Conservation (phyloP, 495 filamentous ascomycete genomes). For the Cudoniella acicularis region DNA sequence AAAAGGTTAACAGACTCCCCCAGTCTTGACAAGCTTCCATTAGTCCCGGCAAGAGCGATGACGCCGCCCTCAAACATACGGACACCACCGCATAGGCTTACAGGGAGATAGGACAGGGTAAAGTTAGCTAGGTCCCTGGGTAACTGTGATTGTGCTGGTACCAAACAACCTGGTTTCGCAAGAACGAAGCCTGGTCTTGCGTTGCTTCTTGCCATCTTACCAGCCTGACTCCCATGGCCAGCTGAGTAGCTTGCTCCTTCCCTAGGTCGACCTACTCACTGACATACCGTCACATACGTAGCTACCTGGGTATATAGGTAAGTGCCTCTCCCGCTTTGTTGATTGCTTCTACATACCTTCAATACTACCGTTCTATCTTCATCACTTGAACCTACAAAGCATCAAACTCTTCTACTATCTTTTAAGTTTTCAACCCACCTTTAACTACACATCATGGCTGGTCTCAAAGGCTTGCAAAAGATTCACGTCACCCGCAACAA, state of each 20-base stretch:
- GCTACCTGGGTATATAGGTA: slow-evolving; percentile 6
- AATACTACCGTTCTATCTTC: slow-evolving; percentile 4
- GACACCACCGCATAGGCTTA: background rate
- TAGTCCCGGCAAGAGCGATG: slow-evolving; percentile 3
- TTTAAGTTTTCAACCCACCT: background rate
- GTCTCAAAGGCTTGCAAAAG: slow-evolving; percentile 38
- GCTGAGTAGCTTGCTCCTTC: slow-evolving; percentile 1
- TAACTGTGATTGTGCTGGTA: background rate
- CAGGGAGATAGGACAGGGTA: too few relatives aligned
- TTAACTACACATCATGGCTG: slow-evolving; percentile 19
- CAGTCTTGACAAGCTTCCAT: slow-evolving; percentile 5
- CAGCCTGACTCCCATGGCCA: background rate
- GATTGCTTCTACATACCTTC: background rate
- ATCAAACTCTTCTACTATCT: slow-evolving; percentile 4
- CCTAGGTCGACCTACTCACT: background rate
- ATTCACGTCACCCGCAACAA: slow-evolving; percentile 56
- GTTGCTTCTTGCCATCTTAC: background rate
- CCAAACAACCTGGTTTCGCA: background rate
- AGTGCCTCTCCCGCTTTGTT: background rate
- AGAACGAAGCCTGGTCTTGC: slow-evolving; percentile 1
- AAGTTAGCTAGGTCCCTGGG: too few relatives aligned
- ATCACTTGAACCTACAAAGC: background rate
- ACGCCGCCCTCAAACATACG: slow-evolving; percentile 12
- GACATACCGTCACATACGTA: background rate
- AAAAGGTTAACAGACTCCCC: background rate